Conservation (phyloP, 306 rosid species). For the Castanea sativa region DNA sequence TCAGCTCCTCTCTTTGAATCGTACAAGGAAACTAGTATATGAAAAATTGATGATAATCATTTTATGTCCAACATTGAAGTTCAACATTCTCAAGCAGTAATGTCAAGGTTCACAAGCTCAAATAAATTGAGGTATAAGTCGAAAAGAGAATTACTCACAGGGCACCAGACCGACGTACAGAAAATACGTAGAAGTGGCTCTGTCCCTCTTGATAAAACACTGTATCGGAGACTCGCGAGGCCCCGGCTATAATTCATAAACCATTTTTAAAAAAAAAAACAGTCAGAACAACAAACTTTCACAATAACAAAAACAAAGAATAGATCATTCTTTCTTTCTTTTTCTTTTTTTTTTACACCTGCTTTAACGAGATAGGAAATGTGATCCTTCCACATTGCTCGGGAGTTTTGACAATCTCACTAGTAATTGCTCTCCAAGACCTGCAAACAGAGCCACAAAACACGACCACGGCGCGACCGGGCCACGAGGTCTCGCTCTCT, state of each 20-base stretch:
- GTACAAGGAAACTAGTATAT: not conserved
- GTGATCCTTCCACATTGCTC: constrained; percentile 84
- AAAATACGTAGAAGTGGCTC: constrained; percentile 64
- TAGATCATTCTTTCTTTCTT: not conserved
- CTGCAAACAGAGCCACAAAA: constrained; percentile 82
- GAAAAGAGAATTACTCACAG: constrained; percentile 50
- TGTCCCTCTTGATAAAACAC: constrained; percentile 76
- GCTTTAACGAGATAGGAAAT: constrained; percentile 90
- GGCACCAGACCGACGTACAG: constrained; percentile 71
- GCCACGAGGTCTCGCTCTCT: constrained; percentile 80
- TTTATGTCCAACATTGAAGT: constrained; percentile 1
- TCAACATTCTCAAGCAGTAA: constrained; percentile 2
- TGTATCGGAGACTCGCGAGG: constrained; percentile 76
- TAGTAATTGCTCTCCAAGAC: constrained; percentile 69
- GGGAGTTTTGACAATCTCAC: constrained; percentile 74
- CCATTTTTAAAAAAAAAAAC: not conserved
- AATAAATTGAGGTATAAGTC: not conserved
- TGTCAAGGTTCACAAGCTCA: not conserved
- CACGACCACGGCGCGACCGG: constrained; percentile 59
- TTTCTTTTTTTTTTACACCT: constrained; percentile 29
- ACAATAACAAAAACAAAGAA: not conserved
- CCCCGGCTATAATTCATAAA: constrained; percentile 57
- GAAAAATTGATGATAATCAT: not conserved
- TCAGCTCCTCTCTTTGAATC: not conserved
- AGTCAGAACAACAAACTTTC: not conserved